Evolutionary conservation across 352 stramenopile species (phyloP), one percentile per base, ranked within the genome.

Genomic region (Ochromonadaceae sp.): DNA sequence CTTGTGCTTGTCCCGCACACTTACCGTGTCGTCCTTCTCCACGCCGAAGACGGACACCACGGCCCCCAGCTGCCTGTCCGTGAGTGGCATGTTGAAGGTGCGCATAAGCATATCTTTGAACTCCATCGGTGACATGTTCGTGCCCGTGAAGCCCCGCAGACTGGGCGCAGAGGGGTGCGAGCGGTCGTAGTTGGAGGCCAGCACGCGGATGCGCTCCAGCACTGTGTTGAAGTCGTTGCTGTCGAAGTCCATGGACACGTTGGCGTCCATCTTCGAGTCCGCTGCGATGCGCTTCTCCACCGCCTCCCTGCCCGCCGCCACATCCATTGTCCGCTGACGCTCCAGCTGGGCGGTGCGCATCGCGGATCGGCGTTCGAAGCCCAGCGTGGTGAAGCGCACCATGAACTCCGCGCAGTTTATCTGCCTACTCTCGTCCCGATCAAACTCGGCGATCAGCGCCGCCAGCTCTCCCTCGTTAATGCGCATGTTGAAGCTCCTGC

Each of bases 91-190:
- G 26, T 50, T 39, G 28, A 63, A 63, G 10, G 55, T 63, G 26
- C 55, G 3, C 38, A 38, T 50, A 25, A 63, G 9, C 55, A 63
- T 63, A 26, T 63, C 25, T 28, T 49, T 30, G 25, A 63, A 63
- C 41, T 50, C 38, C 39, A 17, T 31, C 5, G 55, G 34, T 22
- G 25, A 52, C 38, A 63, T 50, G 31, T 49, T 25, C 26, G 55
- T 25, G 26, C 55, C 55, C 10, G 26, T 5, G 30, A 63, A 63
- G 12, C 55, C 55, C 36, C 40, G 2, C 14, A 63, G 25, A 32
- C 2, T 38, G 12, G 38, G 35, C 25, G 55, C 55, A 31, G 55
- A 63, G 31, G 55, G 55, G 25, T 63, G 55, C 22, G 34, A 32
- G 14, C 35, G 4, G 52, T 63, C 55, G 38, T 50, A 63, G 40